phyloP scores from a whole-genome alignment of 2,329 filamentous ascomycete genomes.

The Alternaria brassicae region DNA sequence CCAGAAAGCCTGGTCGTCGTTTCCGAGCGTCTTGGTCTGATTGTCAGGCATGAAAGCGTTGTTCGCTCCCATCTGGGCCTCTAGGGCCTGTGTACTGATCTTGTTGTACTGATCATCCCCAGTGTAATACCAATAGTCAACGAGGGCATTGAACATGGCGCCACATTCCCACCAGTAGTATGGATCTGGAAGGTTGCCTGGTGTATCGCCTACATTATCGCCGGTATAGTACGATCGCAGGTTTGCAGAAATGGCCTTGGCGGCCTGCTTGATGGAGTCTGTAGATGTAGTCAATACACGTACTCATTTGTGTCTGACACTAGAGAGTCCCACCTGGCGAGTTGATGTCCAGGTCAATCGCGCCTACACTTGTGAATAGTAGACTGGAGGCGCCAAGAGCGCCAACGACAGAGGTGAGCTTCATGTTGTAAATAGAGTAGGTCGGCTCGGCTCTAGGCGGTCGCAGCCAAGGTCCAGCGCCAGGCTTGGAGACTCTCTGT shows the following conservation, averaged over 20 bases:
- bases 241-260: conserved; percentile 66
- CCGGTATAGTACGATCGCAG: conserved; percentile 71
- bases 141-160: conserved; percentile 50
- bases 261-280: conserved; percentile 69
- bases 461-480: conserved; percentile 34
- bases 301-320: neutral
- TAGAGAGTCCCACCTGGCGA: conserved; percentile 34
- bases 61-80: conserved; percentile 75
- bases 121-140: conserved; percentile 55
- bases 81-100: conserved; percentile 62
- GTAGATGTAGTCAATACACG: conserved; percentile 24
- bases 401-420: conserved; percentile 40
- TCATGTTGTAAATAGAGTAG: conserved; percentile 39
- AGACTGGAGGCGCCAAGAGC: conserved; percentile 43
- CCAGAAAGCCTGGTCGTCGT: conserved; percentile 68
- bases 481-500: conserved; percentile 27
- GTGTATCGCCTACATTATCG: conserved; percentile 64
- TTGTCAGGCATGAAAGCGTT: conserved; percentile 80
- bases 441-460: conserved; percentile 8
- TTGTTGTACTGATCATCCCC: conserved; percentile 50
- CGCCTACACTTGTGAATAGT: conserved; percentile 40
- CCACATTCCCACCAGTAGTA: conserved; percentile 56
- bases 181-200: conserved; percentile 61
- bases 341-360: conserved; percentile 42
- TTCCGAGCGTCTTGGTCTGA: conserved; percentile 64